Evolutionary conservation across 169 alveolate species (phyloP).

Genomic region (Eimeria praecox): DNA sequence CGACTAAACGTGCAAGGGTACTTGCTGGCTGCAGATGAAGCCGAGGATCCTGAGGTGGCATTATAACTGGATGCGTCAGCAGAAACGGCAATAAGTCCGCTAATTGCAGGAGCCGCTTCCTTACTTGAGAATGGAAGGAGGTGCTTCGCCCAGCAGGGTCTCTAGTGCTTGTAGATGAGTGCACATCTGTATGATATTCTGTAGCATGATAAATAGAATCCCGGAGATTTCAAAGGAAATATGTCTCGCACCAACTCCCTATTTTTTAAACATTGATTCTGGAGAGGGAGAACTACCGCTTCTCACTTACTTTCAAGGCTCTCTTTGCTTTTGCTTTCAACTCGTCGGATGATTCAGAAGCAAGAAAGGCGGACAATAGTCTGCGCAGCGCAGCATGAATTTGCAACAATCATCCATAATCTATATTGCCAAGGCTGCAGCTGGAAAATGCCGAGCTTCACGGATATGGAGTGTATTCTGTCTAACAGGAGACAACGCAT

Average conservation of each 20-base stretch:
- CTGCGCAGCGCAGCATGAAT: conserved; percentile 31
- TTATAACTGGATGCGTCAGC: not conserved
- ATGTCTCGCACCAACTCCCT: too few relatives aligned
- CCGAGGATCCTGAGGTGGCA: too few relatives aligned
- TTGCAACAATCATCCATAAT: not conserved
- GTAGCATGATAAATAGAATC: not conserved
- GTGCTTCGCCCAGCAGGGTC: conserved; percentile 94
- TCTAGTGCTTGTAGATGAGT: conserved; percentile 96
- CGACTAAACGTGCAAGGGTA: too few relatives aligned
- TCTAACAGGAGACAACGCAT: not conserved
- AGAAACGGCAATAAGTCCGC: not conserved
- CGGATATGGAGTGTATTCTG: not conserved
- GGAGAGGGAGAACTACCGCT: not conserved
- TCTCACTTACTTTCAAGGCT: conserved; percentile 90
- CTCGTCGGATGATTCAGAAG: conserved; percentile 93
- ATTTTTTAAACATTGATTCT: not conserved
- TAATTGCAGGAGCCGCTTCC: not conserved
- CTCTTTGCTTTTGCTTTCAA: conserved; percentile 95
- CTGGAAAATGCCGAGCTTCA: not conserved
- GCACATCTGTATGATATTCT: conserved; percentile 95
- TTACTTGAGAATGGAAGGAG: conserved; percentile 93
- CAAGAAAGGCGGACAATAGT: conserved; percentile 88
- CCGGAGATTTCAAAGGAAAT: not conserved
- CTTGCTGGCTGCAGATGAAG: too few relatives aligned
- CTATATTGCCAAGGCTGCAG: not conserved